Percentiles rank a stretch among this genome's conserved stretches.
These are phyloP conservation scores for Oryza australiensis DNA, from an alignment of 176 grass and related monocot species.

Conservation along the genomic window DNA sequence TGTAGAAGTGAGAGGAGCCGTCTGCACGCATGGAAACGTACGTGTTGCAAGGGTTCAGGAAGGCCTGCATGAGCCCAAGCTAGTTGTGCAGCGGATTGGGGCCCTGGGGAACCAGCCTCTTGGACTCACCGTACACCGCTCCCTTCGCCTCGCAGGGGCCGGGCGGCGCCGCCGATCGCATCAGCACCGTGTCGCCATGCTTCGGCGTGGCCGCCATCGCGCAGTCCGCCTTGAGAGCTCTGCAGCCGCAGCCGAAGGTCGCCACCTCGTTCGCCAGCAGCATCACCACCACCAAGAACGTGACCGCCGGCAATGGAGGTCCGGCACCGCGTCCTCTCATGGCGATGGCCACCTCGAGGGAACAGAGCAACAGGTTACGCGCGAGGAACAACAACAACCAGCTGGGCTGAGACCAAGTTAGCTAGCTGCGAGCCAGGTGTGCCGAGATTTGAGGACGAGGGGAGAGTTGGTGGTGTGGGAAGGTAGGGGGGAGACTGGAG, in stretches of 20 bases:
- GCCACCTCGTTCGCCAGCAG: conserved; percentile 27
- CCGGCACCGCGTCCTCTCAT: conserved; percentile 35
- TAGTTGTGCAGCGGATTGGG: conserved; percentile 62
- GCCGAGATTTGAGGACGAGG: background rate
- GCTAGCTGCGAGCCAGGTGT: background rate
- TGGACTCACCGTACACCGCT: conserved; percentile 35
- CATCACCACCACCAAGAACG: conserved; percentile 29
- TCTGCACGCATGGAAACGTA: conserved; percentile 6
- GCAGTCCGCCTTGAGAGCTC: conserved; percentile 6
- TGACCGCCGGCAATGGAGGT: conserved; percentile 22
- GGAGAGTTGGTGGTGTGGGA: background rate
- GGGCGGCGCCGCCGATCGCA: background rate
- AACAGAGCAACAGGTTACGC: background rate
- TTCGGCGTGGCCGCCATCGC: background rate
- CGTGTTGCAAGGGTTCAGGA: background rate
- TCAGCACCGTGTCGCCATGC: background rate
- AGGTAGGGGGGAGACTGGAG: background rate
- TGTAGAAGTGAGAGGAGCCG: background rate
- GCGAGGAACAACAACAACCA: background rate
- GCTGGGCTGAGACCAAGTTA: too few species aligned
- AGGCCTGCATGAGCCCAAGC: background rate
- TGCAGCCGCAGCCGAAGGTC: conserved; percentile 18
- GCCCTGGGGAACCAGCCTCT: conserved; percentile 52
- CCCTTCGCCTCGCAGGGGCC: background rate
- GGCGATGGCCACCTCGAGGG: background rate